Conservation (phyloP, 2,329 filamentous ascomycete genomes). For the Talaromyces rugulosus region DNA sequence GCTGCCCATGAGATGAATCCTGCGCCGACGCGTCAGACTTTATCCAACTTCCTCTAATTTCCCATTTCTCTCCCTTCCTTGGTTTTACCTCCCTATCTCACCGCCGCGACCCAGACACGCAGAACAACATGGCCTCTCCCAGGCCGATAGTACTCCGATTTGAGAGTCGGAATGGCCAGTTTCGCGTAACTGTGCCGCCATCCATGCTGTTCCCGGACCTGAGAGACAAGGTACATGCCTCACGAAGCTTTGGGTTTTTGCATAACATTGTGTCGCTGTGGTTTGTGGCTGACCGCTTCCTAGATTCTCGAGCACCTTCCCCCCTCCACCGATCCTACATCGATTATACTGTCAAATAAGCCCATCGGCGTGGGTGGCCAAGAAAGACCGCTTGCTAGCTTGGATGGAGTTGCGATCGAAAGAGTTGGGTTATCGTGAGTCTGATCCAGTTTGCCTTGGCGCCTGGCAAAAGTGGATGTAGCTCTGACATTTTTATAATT, state of each 20-base stretch:
- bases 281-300: neutral
- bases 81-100: neutral
- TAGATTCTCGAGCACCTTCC: constrained; percentile 60
- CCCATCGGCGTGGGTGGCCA: constrained; percentile 55
- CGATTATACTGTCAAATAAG: constrained; percentile 57
- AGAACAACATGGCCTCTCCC: constrained; percentile 30
- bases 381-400: constrained; percentile 47
- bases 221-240: constrained; percentile 38
- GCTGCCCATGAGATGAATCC: neutral
- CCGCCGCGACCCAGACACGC: neutral
- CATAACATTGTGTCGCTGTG: constrained; percentile 7
- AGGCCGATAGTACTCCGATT: constrained; percentile 75
- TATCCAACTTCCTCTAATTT: neutral
- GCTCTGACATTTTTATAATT: neutral
- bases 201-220: constrained; percentile 65
- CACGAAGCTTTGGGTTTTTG: neutral
- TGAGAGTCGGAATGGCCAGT: constrained; percentile 87
- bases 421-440: constrained; percentile 55
- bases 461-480: neutral
- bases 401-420: constrained; percentile 54
- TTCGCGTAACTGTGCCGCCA: constrained; percentile 74
- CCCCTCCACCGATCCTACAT: constrained; percentile 49
- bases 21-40: neutral
- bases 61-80: neutral
- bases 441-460: neutral